phyloP scores from a whole-genome alignment of 1,284 basidiomycete genomes.

The Papiliotrema flavescens region DNA sequence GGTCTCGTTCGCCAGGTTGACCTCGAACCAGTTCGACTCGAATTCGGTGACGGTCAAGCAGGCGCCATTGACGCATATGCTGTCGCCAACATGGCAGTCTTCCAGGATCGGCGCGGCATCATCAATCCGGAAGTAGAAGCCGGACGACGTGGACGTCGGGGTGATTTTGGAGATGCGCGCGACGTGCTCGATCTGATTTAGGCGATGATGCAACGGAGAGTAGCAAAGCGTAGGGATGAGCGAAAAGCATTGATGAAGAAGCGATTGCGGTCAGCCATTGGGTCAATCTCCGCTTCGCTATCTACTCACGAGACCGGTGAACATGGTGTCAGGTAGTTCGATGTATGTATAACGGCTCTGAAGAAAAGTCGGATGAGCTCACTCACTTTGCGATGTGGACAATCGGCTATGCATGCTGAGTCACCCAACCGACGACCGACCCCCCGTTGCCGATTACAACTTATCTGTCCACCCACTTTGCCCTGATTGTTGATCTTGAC shows the following conservation, averaged over 20 bases:
- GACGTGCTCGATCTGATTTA: conserved; percentile 46
- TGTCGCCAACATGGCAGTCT: conserved; percentile 94
- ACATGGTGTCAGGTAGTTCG: conserved; percentile 26
- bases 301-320: conserved; percentile 45
- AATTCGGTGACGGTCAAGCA: conserved; percentile 91
- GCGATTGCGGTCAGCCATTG: too few species aligned
- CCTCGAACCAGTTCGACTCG: conserved; percentile 72
- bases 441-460: neutral
- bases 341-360: too few species aligned
- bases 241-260: too few species aligned
- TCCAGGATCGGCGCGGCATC: conserved; percentile 69
- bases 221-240: too few species aligned
- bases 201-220: neutral
- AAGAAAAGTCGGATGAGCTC: neutral
- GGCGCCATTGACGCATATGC: conserved; percentile 79
- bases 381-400: too few species aligned
- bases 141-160: conserved; percentile 49
- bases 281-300: neutral
- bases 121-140: conserved; percentile 79
- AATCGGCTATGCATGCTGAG: too few species aligned
- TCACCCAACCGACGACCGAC: neutral
- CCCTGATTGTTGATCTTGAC: too few species aligned
- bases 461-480: neutral
- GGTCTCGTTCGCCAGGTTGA: conserved; percentile 95
- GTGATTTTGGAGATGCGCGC: conserved; percentile 38